Base-by-base conservation (phyloP, 306 rosid genomes). In the Vicia faba region DNA sequence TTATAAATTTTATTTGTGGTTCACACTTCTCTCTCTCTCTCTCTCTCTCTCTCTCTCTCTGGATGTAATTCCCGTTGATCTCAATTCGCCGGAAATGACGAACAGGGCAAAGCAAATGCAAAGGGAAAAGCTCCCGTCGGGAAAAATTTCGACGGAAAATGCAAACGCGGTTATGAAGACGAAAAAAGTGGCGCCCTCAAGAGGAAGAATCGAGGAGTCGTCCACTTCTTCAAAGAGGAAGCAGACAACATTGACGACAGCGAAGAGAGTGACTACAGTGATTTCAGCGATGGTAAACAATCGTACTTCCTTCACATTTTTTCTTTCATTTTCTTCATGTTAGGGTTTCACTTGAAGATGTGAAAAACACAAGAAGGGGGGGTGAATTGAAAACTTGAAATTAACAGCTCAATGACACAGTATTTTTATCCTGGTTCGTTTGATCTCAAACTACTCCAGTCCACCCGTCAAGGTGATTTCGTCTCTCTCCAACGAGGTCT, bases 81-180 rank as follows among this genome's bases (percentile, higher is more conserved):
- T 59, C 74, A 0, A 29, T 48, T 65, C 74, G 4, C 36, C 54
- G 73, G 58, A 56, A 75, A 87, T 84, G 92, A 74, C 81, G 74
- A 70, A 33, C 60, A 85, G 64, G 95, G 92, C 16, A 92, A 93
- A 43, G 6, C 26, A 7, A 3, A 16, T 8, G 25, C 12, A 2
- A 86, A 88, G 70, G 98, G 98, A 13, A 92, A 95, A 43, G 88
- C 72, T 39, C 78, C 84, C 15, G 96, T 84, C 76, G 82, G 83
- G 13, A 82, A 69, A 14, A 62, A 61, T 18, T 39, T 78, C 2
- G 28, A 72, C 67, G 78, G 72, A 0, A 80, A 87, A 72, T 75
- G 96, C 11, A 89, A 86, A 88, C 53, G 20, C 39, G 11, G 1
- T 35, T 73, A 14, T 18, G 87, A 80, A 4, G 73, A 81, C 0